These are phyloP conservation scores for Aspergillus heteromorphus DNA, from an alignment of 495 filamentous ascomycete genomes.

Conservation along the genomic window DNA sequence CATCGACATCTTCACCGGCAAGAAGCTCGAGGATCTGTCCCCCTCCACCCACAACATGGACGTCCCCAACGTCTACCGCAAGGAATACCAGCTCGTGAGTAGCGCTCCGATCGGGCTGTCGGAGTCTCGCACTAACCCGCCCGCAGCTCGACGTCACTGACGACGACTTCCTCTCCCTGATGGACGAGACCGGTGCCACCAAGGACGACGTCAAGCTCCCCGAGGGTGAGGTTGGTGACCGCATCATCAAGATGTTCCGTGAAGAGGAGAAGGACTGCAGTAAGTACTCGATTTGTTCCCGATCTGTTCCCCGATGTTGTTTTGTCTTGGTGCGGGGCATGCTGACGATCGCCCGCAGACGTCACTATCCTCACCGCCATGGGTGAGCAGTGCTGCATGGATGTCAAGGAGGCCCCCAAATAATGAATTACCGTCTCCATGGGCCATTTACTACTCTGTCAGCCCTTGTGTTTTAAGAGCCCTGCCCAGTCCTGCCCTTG, in stretches of 20 bases:
- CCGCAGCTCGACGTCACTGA: conserved; percentile 80
- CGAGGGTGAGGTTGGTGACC: conserved; percentile 79
- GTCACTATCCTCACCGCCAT: conserved; percentile 90
- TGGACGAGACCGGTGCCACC: conserved; percentile 70
- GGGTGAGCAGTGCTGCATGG: conserved; percentile 88
- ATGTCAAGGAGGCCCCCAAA: conserved; percentile 81
- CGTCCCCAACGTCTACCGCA: conserved; percentile 83
- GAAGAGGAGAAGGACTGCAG: conserved; percentile 75
- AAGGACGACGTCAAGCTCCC: conserved; percentile 96
- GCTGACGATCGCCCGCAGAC: conserved; percentile 47
- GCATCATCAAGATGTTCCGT: conserved; percentile 68
- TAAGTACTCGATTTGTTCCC: conserved; percentile 46
- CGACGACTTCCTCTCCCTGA: conserved; percentile 86
- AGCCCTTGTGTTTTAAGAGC: conserved; percentile 30
- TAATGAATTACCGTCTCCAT: conserved; percentile 25
- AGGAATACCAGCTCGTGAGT: conserved; percentile 91
- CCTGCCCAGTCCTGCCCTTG: conserved; percentile 26
- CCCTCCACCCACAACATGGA: conserved; percentile 99
- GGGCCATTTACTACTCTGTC: conserved; percentile 30
- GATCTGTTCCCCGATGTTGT: too few relatives aligned
- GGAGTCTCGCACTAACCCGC: background rate
- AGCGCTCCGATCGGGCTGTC: background rate
- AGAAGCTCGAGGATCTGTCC: conserved; percentile 99
- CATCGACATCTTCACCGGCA: conserved; percentile 97
- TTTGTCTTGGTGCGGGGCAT: background rate